These are phyloP conservation scores for Diddensiella santjacobensis DNA, from an alignment of 805 yeast genomes.

Conservation along the genomic window DNA sequence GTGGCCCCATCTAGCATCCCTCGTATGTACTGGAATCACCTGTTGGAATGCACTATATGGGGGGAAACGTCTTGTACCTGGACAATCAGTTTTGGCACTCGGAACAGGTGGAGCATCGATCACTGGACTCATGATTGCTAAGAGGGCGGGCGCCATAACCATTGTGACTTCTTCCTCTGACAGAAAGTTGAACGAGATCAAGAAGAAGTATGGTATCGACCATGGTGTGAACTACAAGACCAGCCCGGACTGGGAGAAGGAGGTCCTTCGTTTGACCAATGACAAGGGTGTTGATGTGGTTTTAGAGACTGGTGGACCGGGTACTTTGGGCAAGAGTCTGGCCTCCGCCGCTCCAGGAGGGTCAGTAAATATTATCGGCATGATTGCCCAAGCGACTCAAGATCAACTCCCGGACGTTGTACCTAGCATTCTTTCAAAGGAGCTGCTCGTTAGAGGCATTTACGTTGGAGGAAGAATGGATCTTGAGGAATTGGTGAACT, in stretches of 20 bases:
- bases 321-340: slow-evolving; percentile 11
- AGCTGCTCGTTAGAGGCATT: slow-evolving; percentile 10
- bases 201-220: slow-evolving; percentile 10
- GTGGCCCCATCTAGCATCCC: slow-evolving; percentile 12
- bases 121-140: slow-evolving; percentile 13
- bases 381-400: slow-evolving; percentile 7
- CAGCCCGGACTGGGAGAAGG: slow-evolving; percentile 10
- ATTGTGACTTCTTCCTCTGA: slow-evolving; percentile 14
- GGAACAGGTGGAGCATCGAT: slow-evolving; percentile 17
- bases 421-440: neutral
- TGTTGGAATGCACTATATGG: slow-evolving; percentile 16
- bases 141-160: slow-evolving; percentile 15
- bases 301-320: slow-evolving; percentile 16
- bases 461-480: slow-evolving; percentile 6
- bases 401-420: slow-evolving; percentile 10
- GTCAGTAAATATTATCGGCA: slow-evolving; percentile 7
- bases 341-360: slow-evolving; percentile 7
- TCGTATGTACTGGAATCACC: slow-evolving; percentile 15
- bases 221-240: slow-evolving; percentile 11
- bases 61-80: slow-evolving; percentile 6
- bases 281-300: slow-evolving; percentile 15
- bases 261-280: slow-evolving; percentile 8
- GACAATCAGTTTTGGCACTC: slow-evolving; percentile 12
- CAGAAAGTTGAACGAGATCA: slow-evolving; percentile 9
- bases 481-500: slow-evolving; percentile 7